phyloP scores from a whole-genome alignment of 2,329 filamentous ascomycete genomes.

The Westerdykella sp. region DNA sequence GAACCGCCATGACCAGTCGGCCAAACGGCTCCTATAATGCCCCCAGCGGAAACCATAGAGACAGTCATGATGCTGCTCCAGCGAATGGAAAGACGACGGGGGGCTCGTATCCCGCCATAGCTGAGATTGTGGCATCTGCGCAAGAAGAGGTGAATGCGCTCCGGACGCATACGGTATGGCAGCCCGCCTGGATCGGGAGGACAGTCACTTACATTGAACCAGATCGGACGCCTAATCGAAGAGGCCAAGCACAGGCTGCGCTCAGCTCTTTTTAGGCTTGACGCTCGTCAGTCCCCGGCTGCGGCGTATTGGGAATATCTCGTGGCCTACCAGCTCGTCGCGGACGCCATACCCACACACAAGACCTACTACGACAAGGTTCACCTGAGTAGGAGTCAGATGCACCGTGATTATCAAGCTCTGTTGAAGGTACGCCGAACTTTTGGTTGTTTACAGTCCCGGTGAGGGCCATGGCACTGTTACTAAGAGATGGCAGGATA shows the following conservation, averaged over 20 bases:
- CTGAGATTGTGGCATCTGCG: conserved; percentile 40
- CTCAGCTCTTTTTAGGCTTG: conserved; percentile 49
- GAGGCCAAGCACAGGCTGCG: conserved; percentile 38
- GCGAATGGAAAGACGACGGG: conserved; percentile 15
- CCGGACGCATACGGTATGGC: conserved; percentile 23
- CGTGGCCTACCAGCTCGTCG: conserved; percentile 69
- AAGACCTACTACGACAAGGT: conserved; percentile 62
- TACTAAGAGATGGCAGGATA: conserved; percentile 19
- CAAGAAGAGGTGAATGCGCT: conserved; percentile 30
- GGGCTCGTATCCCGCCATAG: conserved; percentile 35
- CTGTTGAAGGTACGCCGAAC: conserved; percentile 20
- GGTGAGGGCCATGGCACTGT: too few species aligned
- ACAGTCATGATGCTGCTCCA: conserved; percentile 15
- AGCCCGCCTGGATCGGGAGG: not conserved
- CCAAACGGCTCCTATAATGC: conserved; percentile 18
- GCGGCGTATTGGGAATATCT: conserved; percentile 79
- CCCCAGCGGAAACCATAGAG: conserved; percentile 20
- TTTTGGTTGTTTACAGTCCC: not conserved
- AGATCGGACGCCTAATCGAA: conserved; percentile 39
- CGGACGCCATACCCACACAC: conserved; percentile 70
- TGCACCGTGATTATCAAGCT: conserved; percentile 46
- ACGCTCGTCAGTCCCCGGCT: conserved; percentile 52
- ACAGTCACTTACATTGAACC: conserved; percentile 10
- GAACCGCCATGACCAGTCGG: conserved; percentile 28
- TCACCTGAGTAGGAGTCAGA: conserved; percentile 48